Evolutionary conservation across 2,329 filamentous ascomycete genomes (phyloP), one percentile per base, ranked within the genome.

Genomic region (Tolypocladium capitatum): DNA sequence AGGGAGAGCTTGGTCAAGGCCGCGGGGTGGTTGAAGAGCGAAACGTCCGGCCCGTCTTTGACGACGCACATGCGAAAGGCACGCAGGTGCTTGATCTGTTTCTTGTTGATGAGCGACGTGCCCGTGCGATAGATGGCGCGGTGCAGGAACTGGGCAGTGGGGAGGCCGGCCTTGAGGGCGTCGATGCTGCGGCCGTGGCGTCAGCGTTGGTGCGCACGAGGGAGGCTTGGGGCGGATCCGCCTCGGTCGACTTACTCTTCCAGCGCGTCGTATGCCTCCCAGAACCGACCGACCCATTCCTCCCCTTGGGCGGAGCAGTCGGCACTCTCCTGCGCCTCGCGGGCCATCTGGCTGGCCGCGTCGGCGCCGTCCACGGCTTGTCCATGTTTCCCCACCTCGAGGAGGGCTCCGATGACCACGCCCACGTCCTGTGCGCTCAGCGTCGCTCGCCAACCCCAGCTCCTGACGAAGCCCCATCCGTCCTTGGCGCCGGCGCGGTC

Each of bases 401-500:
- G 77, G 43, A 98, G 83, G 16, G 91, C 89, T 46, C 89, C 89
- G 20, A 97, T 78, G 30, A 97, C 82, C 16, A 95, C 86, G n/a
- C 87, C 88, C 0, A 96, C 88, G 62, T 98, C 92, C 44, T 91
- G 86, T 6, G 92, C 92, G 52, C 86, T 94, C 27, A 97, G 73
- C 45, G 91, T 96, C 1, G 90, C 91, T 62, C 90, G 85, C 90
- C 90, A 98, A 11, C 92, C 92, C 92, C 92, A 98, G 61, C 88
- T 94, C 49, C 90, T 79, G 18, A 97, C 91, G 60, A 97, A 98
- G 0, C 92, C 91, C 91, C 91, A 97, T 11, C 89, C 90, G 63
- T 95, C 89, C 60, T 91, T 91, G 43, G 81, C 79, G 21, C 83
- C 81, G 18, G 75, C 82, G 46, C 80, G 78, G 53, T 84, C 80